A percentile compares a stretch with the other conserved stretches of the same genome.
These are phyloP conservation scores for Trypanosoma conorhini DNA, from an alignment of 208 protist species.

Conservation along the genomic window DNA sequence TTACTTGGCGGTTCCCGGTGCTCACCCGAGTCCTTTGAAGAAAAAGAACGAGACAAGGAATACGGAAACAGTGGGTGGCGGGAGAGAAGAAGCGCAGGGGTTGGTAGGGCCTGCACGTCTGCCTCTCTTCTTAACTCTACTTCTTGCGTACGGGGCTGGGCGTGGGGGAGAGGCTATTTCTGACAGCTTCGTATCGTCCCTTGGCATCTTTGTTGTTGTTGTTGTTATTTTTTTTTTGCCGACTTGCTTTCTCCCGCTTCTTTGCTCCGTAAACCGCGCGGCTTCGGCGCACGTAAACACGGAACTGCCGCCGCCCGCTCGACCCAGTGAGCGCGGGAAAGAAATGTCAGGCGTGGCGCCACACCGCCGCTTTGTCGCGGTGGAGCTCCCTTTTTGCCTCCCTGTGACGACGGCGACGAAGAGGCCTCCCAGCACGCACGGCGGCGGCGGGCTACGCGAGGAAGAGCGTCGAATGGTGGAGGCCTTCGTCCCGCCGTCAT, in stretches of 20 bases:
- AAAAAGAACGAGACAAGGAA: not conserved
- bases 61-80: not conserved
- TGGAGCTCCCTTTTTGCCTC: constrained; percentile 75
- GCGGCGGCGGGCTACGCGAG: not conserved
- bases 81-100: not conserved
- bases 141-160: constrained; percentile 16
- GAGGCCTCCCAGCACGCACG: constrained; percentile 5
- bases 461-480: constrained; percentile 33
- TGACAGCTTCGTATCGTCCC: no score
- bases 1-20: not conserved
- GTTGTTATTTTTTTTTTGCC: no score
- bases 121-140: constrained; percentile 8
- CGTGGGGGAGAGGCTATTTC: no score
- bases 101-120: not conserved
- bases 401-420: constrained; percentile 25
- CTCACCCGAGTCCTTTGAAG: not conserved
- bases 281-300: not conserved
- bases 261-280: not conserved
- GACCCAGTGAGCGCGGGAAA: not conserved
- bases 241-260: constrained; percentile 9
- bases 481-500: constrained; percentile 55
- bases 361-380: constrained; percentile 55
- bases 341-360: constrained; percentile 18
- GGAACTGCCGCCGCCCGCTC: no score
- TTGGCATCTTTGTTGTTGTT: no score